Conservation (phyloP, 2,329 filamentous ascomycete genomes). For the Cladosporium phlei region DNA sequence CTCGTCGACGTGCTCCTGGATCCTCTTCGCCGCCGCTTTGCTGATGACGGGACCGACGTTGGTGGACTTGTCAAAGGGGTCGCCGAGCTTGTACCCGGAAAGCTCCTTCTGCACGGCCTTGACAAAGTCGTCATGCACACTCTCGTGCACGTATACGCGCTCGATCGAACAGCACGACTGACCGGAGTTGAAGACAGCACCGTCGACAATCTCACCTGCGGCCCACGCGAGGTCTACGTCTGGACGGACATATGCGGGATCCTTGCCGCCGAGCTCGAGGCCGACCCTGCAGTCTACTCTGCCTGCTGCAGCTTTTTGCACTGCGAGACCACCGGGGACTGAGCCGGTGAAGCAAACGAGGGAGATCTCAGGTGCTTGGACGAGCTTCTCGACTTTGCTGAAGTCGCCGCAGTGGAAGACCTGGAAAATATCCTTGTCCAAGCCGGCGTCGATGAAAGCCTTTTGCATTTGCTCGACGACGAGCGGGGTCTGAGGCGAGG, state of each 20-base stretch:
- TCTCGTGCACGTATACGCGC: constrained; percentile 82
- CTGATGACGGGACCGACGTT: constrained; percentile 88
- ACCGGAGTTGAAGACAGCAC: constrained; percentile 96
- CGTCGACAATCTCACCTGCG: constrained; percentile 90
- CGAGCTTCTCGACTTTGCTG: constrained; percentile 68
- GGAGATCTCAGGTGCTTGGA: constrained; percentile 70
- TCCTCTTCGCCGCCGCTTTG: constrained; percentile 68
- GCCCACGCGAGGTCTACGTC: constrained; percentile 90
- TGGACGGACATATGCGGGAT: constrained; percentile 79
- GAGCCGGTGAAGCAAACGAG: constrained; percentile 92
- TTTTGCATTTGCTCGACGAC: constrained; percentile 77
- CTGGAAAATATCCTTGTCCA: constrained; percentile 80
- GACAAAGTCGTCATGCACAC: constrained; percentile 78
- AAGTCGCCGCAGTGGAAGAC: constrained; percentile 87
- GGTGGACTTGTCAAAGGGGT: constrained; percentile 72
- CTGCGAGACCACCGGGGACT: constrained; percentile 77
- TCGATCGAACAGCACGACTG: constrained; percentile 95
- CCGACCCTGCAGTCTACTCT: constrained; percentile 75
- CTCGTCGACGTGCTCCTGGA: constrained; percentile 74
- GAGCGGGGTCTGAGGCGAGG: constrained; percentile 90
- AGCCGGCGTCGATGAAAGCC: constrained; percentile 72
- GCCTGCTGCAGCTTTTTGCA: constrained; percentile 79
- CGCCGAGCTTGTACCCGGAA: constrained; percentile 74
- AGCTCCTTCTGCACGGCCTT: constrained; percentile 75
- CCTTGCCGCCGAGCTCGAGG: constrained; percentile 89